Conservation (phyloP, 306 rosid species). For the Cucurbita argyrosperma region DNA sequence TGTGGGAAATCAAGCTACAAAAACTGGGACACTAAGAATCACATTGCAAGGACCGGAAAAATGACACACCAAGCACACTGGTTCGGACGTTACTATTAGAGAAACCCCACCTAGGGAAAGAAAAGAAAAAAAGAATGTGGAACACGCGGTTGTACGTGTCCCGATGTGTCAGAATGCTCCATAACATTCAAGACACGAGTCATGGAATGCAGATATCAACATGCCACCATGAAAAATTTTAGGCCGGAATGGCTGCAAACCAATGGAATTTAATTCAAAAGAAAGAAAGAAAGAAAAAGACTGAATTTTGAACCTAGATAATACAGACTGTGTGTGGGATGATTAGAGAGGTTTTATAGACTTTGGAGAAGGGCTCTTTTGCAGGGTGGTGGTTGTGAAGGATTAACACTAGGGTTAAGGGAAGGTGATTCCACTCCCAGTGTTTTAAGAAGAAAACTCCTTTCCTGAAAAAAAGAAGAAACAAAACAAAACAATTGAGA, state of each 20-base stretch:
- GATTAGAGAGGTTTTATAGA: slow-evolving; percentile 36
- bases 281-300: slow-evolving; percentile 16
- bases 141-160: slow-evolving; percentile 38
- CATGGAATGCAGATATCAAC: slow-evolving; percentile 32
- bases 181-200: slow-evolving; percentile 37
- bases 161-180: slow-evolving; percentile 54
- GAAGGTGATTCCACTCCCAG: slow-evolving; percentile 88
- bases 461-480: slow-evolving; percentile 52
- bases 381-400: slow-evolving; percentile 79
- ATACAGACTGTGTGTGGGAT: slow-evolving; percentile 16
- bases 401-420: slow-evolving; percentile 31
- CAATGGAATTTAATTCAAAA: slow-evolving; percentile 23
- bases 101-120: slow-evolving; percentile 1
- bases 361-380: slow-evolving; percentile 90
- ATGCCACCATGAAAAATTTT: slow-evolving; percentile 58
- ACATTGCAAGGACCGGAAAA: slow-evolving; percentile 30
- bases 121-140: slow-evolving; percentile 24
- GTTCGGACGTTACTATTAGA: slow-evolving; percentile 8
- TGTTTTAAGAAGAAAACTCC: slow-evolving; percentile 89
- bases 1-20: slow-evolving; percentile 46
- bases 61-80: slow-evolving; percentile 56
- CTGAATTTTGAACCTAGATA: slow-evolving; percentile 16
- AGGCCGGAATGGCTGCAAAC: slow-evolving; percentile 65
- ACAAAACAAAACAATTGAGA: slow-evolving; percentile 4
- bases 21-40: slow-evolving; percentile 58